phyloP scores from a whole-genome alignment of 2,329 filamentous ascomycete species.

The Exophiala xenobiotica region DNA sequence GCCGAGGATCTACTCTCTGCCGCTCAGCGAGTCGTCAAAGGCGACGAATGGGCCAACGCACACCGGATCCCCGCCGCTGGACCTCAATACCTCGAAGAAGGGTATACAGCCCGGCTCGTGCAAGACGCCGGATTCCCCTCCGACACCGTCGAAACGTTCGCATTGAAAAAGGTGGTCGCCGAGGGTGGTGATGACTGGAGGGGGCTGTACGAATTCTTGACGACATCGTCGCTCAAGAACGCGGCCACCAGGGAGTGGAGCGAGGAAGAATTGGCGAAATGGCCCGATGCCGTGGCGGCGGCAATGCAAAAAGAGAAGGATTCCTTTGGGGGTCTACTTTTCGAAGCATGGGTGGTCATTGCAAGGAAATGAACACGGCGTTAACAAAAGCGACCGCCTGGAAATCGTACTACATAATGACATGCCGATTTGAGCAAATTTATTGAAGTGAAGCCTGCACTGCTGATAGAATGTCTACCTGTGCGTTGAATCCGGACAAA shows the following conservation, averaged over 20 bases:
- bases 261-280: conserved; percentile 2
- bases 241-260: conserved; percentile 5
- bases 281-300: conserved; percentile 8
- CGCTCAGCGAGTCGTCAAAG: conserved; percentile 5
- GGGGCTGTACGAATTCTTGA: conserved; percentile 8
- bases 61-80: conserved; percentile 2
- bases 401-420: too few relatives aligned
- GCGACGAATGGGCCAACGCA: background rate
- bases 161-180: background rate
- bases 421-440: too few relatives aligned
- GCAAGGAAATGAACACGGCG: conserved; percentile 4
- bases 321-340: conserved; percentile 5
- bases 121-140: conserved; percentile 3
- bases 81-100: conserved; percentile 9
- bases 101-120: background rate
- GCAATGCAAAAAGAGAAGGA: conserved; percentile 5
- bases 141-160: conserved; percentile 3
- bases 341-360: conserved; percentile 8
- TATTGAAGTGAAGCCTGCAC: too few relatives aligned
- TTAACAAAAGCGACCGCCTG: too few relatives aligned
- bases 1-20: conserved; percentile 2
- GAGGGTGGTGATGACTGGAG: conserved; percentile 1
- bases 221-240: background rate
- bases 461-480: too few relatives aligned
- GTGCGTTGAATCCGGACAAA: too few relatives aligned